A percentile compares a stretch with the other conserved stretches of the same genome.
phyloP scores from a whole-genome alignment of 768 basidiomycete species.

The Mycena capillaripes region DNA sequence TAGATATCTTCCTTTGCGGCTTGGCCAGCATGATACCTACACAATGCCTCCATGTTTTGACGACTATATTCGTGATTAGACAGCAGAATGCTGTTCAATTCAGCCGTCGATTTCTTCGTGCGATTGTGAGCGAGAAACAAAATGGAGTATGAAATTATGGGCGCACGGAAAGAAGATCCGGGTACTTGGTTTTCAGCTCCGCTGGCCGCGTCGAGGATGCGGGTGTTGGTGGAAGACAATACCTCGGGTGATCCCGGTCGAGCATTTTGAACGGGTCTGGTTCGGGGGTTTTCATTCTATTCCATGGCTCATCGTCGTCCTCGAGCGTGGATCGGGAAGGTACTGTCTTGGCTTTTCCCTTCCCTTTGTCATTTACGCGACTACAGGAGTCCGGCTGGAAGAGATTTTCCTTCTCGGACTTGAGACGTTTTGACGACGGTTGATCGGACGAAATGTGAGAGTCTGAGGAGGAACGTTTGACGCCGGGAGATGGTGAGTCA shows the following conservation, averaged over 20 bases:
- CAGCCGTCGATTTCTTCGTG: conserved; percentile 47
- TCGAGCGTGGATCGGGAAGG: not conserved
- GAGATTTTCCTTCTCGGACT: conserved; percentile 56
- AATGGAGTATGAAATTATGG: not conserved
- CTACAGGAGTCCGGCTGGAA: conserved; percentile 1
- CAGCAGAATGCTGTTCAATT: conserved; percentile 45
- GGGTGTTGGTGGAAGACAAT: conserved; percentile 1
- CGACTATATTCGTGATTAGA: conserved; percentile 47
- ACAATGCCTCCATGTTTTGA: conserved; percentile 41
- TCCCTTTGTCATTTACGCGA: conserved; percentile 26
- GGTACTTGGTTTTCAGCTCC: conserved; percentile 32
- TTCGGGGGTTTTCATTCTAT: conserved; percentile 36
- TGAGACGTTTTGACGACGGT: conserved; percentile 50
- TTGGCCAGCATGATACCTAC: conserved; percentile 40
- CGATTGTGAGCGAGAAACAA: not conserved
- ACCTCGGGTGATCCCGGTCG: conserved; percentile 42
- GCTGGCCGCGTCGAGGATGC: conserved; percentile 20
- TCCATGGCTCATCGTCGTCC: conserved; percentile 43
- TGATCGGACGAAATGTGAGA: conserved; percentile 48
- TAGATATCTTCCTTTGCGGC: conserved; percentile 54
- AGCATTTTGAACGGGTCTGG: conserved; percentile 45
- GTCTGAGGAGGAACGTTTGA: conserved; percentile 60
- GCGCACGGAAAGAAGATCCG: conserved; percentile 46
- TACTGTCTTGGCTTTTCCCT: conserved; percentile 37
- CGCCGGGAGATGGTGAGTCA: conserved; percentile 51